Evolutionary conservation across 495 filamentous ascomycete genomes (phyloP).

Genomic region (Penicillium canariense): DNA sequence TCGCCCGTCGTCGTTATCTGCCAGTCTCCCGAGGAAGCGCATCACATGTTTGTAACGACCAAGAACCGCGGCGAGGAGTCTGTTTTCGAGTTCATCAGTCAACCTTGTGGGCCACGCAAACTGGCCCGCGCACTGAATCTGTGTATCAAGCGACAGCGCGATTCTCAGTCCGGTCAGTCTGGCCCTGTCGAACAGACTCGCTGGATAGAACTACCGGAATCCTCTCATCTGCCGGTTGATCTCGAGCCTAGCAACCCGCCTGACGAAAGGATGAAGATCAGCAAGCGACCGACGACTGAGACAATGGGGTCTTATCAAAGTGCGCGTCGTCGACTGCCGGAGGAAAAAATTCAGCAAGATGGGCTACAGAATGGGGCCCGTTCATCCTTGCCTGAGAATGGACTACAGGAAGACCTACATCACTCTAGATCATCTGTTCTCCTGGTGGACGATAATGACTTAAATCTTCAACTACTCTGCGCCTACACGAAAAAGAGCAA

Average conservation of each 20-base stretch:
- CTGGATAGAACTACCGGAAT: conserved; percentile 25
- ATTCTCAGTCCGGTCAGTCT: background rate
- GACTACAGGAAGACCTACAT: too few species aligned
- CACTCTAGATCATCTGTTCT: too few species aligned
- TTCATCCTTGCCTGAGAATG: too few species aligned
- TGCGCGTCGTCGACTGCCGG: too few species aligned
- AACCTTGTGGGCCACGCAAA: conserved; percentile 34
- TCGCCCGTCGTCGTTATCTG: conserved; percentile 31
- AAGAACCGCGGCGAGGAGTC: conserved; percentile 9
- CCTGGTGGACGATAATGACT: conserved; percentile 21
- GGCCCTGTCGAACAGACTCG: conserved; percentile 10
- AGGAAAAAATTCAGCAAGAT: too few species aligned
- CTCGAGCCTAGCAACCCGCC: conserved; percentile 15
- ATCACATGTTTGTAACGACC: conserved; percentile 23
- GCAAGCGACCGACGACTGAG: conserved; percentile 25
- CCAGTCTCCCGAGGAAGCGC: conserved; percentile 28
- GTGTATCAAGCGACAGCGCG: conserved; percentile 24
- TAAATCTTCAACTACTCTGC: conserved; percentile 33
- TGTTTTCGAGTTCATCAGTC: conserved; percentile 31
- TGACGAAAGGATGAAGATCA: conserved; percentile 18
- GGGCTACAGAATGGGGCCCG: too few species aligned
- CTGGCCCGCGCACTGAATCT: conserved; percentile 23
- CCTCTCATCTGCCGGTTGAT: conserved; percentile 18
- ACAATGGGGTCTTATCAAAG: too few species aligned
- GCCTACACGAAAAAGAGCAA: background rate